phyloP scores from a whole-genome alignment of 176 grass and related monocot genomes.

The Rhynchospora breviuscula region DNA sequence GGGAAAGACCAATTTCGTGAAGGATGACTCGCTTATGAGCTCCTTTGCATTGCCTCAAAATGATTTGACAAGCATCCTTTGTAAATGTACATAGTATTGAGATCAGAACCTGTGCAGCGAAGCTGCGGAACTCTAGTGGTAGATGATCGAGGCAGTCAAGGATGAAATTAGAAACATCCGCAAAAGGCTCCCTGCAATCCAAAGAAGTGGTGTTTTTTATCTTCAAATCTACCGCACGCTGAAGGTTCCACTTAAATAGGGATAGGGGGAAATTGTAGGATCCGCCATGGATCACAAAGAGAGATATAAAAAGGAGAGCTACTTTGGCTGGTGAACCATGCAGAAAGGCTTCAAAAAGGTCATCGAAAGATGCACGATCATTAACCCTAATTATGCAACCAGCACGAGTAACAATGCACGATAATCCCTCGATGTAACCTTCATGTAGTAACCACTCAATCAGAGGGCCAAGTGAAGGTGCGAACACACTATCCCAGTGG shows the following conservation, averaged over 20 bases:
- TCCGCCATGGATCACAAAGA: conserved; percentile 33
- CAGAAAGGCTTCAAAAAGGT: conserved; percentile 30
- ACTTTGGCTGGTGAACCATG: conserved; percentile 23
- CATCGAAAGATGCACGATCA: conserved; percentile 28
- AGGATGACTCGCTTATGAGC: conserved; percentile 26
- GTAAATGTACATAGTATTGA: conserved; percentile 24
- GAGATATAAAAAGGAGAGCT: conserved; percentile 28
- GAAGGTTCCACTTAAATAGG: conserved; percentile 28
- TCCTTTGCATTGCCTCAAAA: conserved; percentile 32
- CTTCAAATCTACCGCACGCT: conserved; percentile 25
- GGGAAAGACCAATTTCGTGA: conserved; percentile 38
- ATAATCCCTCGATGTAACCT: conserved; percentile 29
- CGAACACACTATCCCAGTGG: conserved; percentile 32
- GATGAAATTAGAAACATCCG: conserved; percentile 22
- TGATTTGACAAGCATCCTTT: conserved; percentile 28
- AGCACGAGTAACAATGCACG: conserved; percentile 29
- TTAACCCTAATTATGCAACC: conserved; percentile 34
- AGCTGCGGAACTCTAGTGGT: conserved; percentile 27
- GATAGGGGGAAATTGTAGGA: conserved; percentile 20
- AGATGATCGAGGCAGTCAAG: conserved; percentile 33
- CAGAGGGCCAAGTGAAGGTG: conserved; percentile 30
- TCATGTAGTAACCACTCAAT: conserved; percentile 37
- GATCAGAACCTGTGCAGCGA: conserved; percentile 27
- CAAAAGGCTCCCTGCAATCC: conserved; percentile 15
- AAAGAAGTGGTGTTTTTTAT: conserved; percentile 28